These are phyloP conservation scores for Ganoderma boninense DNA, from an alignment of 1,284 basidiomycete genomes.

Conservation along the genomic window DNA sequence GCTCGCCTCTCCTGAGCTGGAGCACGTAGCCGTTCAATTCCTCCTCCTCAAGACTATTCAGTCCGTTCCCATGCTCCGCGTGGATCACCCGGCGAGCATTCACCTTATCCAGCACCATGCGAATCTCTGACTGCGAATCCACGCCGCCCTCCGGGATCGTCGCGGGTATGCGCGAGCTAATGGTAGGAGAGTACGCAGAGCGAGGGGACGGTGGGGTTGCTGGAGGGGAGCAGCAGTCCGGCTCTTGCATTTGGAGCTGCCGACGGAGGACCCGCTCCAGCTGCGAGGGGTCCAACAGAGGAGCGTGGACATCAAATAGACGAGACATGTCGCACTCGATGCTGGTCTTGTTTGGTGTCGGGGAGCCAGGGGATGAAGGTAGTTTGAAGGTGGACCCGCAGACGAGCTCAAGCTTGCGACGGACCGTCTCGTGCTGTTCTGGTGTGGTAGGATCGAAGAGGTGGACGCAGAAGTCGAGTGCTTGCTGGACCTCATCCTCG, in stretches of 20 bases:
- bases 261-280: slow-evolving; percentile 25
- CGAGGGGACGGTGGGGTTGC: slow-evolving; percentile 8
- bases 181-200: slow-evolving; percentile 33
- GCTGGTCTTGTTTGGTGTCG: slow-evolving; percentile 10
- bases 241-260: slow-evolving; percentile 19
- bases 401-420: slow-evolving; percentile 35
- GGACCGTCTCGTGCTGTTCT: slow-evolving; percentile 44
- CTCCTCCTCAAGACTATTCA: slow-evolving; percentile 49
- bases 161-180: slow-evolving; percentile 19
- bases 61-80: slow-evolving; percentile 45
- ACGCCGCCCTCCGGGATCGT: slow-evolving; percentile 13
- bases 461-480: slow-evolving; percentile 51
- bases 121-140: slow-evolving; percentile 38
- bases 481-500: slow-evolving; percentile 70
- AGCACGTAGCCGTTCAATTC: slow-evolving; percentile 43
- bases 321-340: slow-evolving; percentile 16
- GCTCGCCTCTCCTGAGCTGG: slow-evolving; percentile 40
- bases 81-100: slow-evolving; percentile 50
- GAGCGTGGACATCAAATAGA: slow-evolving; percentile 42
- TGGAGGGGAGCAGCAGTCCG: slow-evolving; percentile 3
- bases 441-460: slow-evolving; percentile 50
- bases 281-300: slow-evolving; percentile 37
- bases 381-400: slow-evolving; percentile 10
- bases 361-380: slow-evolving; percentile 9
- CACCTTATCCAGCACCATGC: slow-evolving; percentile 48